Conservation (phyloP, 2,329 filamentous ascomycete genomes). For the Aspergillus sp. region DNA sequence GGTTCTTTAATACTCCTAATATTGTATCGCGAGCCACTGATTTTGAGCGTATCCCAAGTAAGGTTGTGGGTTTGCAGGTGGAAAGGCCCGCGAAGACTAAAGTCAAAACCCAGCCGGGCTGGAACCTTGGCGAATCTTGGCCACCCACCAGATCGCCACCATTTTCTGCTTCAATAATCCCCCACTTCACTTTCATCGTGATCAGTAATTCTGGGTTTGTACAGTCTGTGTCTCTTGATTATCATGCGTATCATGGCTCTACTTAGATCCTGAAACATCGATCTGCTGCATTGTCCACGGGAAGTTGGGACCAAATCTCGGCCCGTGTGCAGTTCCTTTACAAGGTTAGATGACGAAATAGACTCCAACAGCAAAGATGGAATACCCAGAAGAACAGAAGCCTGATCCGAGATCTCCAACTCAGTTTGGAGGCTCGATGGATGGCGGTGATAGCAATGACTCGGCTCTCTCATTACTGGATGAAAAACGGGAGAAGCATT, state of each 20-base stretch:
- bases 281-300: not conserved
- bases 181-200: not conserved
- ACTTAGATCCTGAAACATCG: not conserved
- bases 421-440: constrained; percentile 8
- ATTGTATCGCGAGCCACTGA: not conserved
- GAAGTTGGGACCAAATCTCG: not conserved
- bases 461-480: constrained; percentile 28
- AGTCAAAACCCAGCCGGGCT: not conserved
- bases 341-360: not conserved
- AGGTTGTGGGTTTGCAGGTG: not conserved
- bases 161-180: not conserved
- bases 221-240: not conserved
- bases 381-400: constrained; percentile 6
- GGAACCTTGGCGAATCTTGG: constrained; percentile 9
- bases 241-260: not conserved
- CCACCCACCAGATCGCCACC: not conserved
- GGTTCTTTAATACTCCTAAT: not conserved
- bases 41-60: not conserved
- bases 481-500: constrained; percentile 28
- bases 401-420: constrained; percentile 20
- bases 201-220: not conserved
- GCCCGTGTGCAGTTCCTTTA: not conserved
- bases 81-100: not conserved
- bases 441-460: constrained; percentile 15
- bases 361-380: not conserved